Evolutionary conservation across 805 yeast species (phyloP), one percentile per base, ranked within the genome.

Genomic region (Candida boidinii): DNA sequence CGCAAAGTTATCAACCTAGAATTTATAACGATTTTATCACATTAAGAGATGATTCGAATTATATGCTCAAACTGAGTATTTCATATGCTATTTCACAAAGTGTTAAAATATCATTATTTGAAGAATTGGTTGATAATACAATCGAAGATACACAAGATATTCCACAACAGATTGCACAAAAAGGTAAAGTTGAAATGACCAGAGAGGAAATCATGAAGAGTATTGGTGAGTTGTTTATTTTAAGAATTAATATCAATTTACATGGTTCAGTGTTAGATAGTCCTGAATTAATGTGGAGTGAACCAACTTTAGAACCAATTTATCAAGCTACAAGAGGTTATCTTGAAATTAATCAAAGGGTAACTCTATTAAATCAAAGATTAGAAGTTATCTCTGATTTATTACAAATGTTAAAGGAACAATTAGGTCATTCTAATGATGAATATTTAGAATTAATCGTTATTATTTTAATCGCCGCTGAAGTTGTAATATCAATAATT

Each of bases 201-300:
- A 75, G 95, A 48, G 90, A 80, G 46, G 95, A 88, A 45, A 92
- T 92, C 36, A 92, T 92, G 97, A 92, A 87, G 60, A 80, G 92
- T 37, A 92, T 92, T 36, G 98, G 98, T 10, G 97, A 92, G 57
- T 68, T 92, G 40, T 92, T 92, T 56, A 92, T 92, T 38, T 62
- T 92, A 43, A 58, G 94, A 39, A 83, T 83, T 29, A 83, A 83
- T 53, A 83, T 83, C 39, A 83, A 83, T 48, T 60, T 83, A 34
- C 92, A 83, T 60, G 92, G 92, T 1, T 79, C 90, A 0, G 94
- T 92, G 18, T 64, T 92, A 39, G 98, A 92, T 54, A 84, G 95
- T 2, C 98, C 98, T 1, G 98, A 92, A 56, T 73, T 92, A 37
- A 87, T 92, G 96, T 92, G 98, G 98, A 77, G 96, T 0, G 97